Evolutionary conservation across 768 basidiomycete genomes (phyloP), one percentile per base, ranked within the genome.

Genomic region (Suillus hirtellus): DNA sequence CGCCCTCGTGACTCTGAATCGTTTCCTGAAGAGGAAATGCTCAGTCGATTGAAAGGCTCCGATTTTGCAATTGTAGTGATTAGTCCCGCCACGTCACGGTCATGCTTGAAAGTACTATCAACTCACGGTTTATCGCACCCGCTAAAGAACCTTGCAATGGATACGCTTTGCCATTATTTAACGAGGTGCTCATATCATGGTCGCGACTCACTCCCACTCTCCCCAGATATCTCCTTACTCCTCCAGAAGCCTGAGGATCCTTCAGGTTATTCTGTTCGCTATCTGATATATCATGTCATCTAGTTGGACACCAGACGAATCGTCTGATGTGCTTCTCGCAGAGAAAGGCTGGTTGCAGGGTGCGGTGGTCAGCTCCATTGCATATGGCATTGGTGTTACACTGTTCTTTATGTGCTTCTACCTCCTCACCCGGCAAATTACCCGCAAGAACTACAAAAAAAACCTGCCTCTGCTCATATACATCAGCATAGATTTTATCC

Each of bases 381-480:
- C 70, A 50, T 64, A 69, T 49, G 69, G 69, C 0, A n/a, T 66
- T 46, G 47, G 62, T 52, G 38, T 43, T 54, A 61, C 53, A 2
- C 55, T 70, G 21, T 31, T 21, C 17, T 19, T 44, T 8, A 63
- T 59, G 56, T 19, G 62, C 4, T 59, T 69, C 21, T 7, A 63
- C 11, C 44, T 54, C 11, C 31, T 66, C 14, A 21, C 60, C 14
- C 58, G 37, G 10, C 54, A 31, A 21, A 62, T 47, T 5, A 24
- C 9, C 34, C 27, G 37, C 15, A 31, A n/a, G 1, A 34, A 38
- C 27, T 52, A 15, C 31, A 58, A 52, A 37, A 42, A 44, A 21
- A 44, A 35, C 4, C 35, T 52, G 12, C 17, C 2, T 31, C 40
- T 66, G 5, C 37, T 66, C 37, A 15, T 40, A 17, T 68, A 62